Evolutionary conservation across 139 green algal genomes (phyloP).

Genomic region (Picochlorum sp.): DNA sequence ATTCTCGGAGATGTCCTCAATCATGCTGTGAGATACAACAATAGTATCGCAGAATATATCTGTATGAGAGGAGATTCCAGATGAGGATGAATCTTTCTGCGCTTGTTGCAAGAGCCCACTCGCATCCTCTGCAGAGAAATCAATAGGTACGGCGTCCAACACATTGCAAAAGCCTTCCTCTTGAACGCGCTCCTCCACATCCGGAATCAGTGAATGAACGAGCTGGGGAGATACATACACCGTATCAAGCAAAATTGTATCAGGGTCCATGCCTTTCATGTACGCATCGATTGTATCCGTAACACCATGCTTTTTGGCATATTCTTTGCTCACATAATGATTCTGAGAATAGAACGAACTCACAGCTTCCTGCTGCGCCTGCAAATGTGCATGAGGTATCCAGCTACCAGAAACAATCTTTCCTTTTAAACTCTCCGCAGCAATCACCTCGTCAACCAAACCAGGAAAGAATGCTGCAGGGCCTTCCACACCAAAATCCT

Average conservation of each 20-base stretch:
- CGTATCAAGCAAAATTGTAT: constrained; percentile 49
- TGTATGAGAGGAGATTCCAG: background rate
- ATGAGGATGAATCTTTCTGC: background rate
- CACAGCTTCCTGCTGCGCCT: constrained; percentile 55
- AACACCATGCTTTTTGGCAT: constrained; percentile 52
- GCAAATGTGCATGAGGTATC: constrained; percentile 51
- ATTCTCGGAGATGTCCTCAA: too few relatives aligned
- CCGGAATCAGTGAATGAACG: constrained; percentile 27
- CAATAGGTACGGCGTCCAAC: background rate
- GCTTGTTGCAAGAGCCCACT: background rate
- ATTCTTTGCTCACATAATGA: constrained; percentile 64
- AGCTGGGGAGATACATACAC: constrained; percentile 51
- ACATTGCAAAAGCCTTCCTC: constrained; percentile 1
- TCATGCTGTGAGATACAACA: background rate
- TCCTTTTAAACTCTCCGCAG: constrained; percentile 42
- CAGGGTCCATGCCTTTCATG: constrained; percentile 49
- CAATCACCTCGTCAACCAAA: constrained; percentile 40
- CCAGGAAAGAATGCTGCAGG: constrained; percentile 15
- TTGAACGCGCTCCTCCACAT: constrained; percentile 20
- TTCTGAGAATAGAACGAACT: constrained; percentile 74
- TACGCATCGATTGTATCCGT: constrained; percentile 27
- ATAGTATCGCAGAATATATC: background rate
- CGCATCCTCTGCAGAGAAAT: constrained; percentile 3
- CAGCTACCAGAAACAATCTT: constrained; percentile 54
- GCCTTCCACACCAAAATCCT: constrained; percentile 27